Evolutionary conservation across 305 asterid species (phyloP).

Genomic region (Ajuga reptans): DNA sequence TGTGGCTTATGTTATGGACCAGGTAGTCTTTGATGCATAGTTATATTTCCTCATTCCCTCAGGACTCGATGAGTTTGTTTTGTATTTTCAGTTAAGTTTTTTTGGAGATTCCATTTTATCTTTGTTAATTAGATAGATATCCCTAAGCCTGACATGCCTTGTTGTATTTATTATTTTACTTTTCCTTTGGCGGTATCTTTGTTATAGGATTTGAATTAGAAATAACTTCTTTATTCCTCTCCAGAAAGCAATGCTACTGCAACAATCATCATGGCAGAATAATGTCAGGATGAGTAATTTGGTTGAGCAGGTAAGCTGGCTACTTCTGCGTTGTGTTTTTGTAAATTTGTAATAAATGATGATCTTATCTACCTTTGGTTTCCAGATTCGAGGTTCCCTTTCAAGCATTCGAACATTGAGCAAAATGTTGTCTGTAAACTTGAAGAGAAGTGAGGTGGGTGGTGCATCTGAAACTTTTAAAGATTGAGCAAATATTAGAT

Average conservation of each 20-base stretch:
- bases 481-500: constrained; percentile 10
- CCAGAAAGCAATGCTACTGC: constrained; percentile 86
- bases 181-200: constrained; percentile 18
- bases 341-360: constrained; percentile 4
- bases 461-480: constrained; percentile 20
- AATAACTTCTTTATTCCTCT: constrained; percentile 20
- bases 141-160: neutral
- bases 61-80: neutral
- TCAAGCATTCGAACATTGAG: constrained; percentile 73
- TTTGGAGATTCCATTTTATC: neutral
- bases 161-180: constrained; percentile 10
- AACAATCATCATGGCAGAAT: constrained; percentile 93
- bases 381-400: constrained; percentile 77
- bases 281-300: constrained; percentile 83
- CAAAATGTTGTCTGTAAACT: constrained; percentile 62
- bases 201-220: constrained; percentile 1
- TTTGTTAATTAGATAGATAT: constrained; percentile 1
- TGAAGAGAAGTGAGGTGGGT: constrained; percentile 73
- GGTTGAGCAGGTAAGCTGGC: constrained; percentile 82
- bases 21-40: constrained; percentile 38
- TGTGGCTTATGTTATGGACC: constrained; percentile 94
- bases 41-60: neutral
- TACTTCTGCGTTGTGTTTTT: constrained; percentile 19
- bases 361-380: constrained; percentile 13
- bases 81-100: neutral